Percentiles rank a stretch among this genome's conserved stretches.
These are phyloP conservation scores for Alternaria consortialis DNA, from an alignment of 2,329 filamentous ascomycete genomes.

Conservation along the genomic window DNA sequence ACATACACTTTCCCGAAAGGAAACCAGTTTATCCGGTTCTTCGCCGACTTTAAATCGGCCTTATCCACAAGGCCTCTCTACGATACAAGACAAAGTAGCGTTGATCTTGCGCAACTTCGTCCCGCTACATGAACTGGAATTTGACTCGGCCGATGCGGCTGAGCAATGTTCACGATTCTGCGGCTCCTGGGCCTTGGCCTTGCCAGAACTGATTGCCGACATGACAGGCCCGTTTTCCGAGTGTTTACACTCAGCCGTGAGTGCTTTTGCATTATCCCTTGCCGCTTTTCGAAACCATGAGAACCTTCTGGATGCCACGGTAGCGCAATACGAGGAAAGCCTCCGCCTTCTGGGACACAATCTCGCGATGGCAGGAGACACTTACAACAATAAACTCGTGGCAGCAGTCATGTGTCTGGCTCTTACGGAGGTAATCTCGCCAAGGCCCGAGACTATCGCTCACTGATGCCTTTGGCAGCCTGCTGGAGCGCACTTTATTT, in stretches of 20 bases:
- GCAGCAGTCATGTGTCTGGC: conserved; percentile 1
- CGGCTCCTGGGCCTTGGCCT: not conserved
- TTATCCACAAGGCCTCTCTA: not conserved
- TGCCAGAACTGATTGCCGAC: not conserved
- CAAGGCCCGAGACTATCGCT: not conserved
- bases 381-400: not conserved
- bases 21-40: not conserved
- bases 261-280: conserved; percentile 1
- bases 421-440: not conserved
- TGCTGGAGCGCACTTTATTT: not conserved
- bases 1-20: not conserved
- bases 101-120: conserved; percentile 2
- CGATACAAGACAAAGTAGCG: not conserved
- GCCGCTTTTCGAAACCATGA: not conserved
- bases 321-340: not conserved
- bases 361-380: not conserved
- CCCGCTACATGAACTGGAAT: not conserved
- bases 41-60: not conserved
- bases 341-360: not conserved
- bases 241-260: not conserved
- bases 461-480: not conserved
- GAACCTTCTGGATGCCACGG: not conserved
- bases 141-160: not conserved
- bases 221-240: not conserved
- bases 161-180: conserved; percentile 2